Conservation (phyloP, 495 filamentous ascomycete species). For the Halenospora varia region DNA sequence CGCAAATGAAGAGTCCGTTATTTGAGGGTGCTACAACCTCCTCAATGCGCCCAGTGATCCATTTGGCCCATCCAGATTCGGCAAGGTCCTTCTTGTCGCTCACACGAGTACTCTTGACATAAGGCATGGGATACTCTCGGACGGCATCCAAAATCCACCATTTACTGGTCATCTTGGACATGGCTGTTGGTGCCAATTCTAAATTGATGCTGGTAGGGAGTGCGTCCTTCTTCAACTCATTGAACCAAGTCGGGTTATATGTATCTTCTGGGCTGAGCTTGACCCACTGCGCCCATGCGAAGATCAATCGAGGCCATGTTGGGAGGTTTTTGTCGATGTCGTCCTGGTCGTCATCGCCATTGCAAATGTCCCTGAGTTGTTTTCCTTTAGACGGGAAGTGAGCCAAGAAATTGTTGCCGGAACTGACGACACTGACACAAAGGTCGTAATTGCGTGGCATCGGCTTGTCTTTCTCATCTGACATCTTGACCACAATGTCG, state of each 20-base stretch:
- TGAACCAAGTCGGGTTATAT: not conserved
- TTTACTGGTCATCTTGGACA: conserved; percentile 3
- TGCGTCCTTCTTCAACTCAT: not conserved
- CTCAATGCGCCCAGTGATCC: not conserved
- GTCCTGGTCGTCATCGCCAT: not conserved
- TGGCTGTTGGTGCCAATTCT: not conserved
- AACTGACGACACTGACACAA: not conserved
- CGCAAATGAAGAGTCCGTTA: not conserved
- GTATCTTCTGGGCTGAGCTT: not conserved
- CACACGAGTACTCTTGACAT: not conserved
- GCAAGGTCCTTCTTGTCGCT: not conserved
- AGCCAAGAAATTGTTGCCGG: not conserved
- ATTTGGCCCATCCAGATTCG: not conserved
- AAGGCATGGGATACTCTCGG: conserved; percentile 1
- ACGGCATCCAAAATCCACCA: conserved; percentile 19
- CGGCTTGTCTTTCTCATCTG: not conserved
- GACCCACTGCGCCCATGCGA: not conserved
- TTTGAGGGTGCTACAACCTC: not conserved
- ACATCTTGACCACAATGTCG: not conserved
- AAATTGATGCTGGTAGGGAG: not conserved
- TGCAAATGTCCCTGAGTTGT: not conserved
- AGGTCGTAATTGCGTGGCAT: not conserved
- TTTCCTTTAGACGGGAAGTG: not conserved
- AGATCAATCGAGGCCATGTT: not conserved
- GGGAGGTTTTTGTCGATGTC: not conserved